Evolutionary conservation across 2,329 filamentous ascomycete genomes (phyloP).

Genomic region (Didymella pinodella): DNA sequence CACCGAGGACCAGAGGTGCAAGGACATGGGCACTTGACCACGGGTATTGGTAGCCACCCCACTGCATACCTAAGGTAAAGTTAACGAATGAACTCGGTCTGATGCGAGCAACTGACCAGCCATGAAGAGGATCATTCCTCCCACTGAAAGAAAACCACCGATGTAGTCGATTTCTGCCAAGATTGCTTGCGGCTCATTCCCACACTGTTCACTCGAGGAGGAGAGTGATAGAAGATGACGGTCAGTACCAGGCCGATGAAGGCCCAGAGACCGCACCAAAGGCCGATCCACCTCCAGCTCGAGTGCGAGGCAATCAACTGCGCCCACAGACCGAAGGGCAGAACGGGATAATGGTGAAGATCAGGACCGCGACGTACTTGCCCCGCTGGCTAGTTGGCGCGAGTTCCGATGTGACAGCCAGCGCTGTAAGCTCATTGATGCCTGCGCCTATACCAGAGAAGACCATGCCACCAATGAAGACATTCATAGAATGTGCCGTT

Average conservation of each 20-base stretch:
- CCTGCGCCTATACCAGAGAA: conserved; percentile 71
- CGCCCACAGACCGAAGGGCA: conserved; percentile 66
- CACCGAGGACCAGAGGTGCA: conserved; percentile 61
- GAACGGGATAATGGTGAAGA: conserved; percentile 69
- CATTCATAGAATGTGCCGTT: conserved; percentile 39
- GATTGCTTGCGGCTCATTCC: conserved; percentile 38
- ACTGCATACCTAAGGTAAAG: conserved; percentile 41
- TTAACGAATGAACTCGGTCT: background rate
- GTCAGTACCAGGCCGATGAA: conserved; percentile 61
- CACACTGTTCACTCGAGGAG: conserved; percentile 48
- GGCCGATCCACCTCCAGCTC: conserved; percentile 63
- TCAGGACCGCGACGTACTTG: conserved; percentile 66
- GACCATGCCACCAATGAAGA: conserved; percentile 46
- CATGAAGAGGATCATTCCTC: conserved; percentile 42
- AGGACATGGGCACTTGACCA: conserved; percentile 66
- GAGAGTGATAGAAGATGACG: conserved; percentile 54
- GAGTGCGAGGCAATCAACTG: conserved; percentile 62
- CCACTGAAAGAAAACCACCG: conserved; percentile 36
- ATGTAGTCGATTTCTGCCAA: conserved; percentile 40
- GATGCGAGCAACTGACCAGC: conserved; percentile 15
- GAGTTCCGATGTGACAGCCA: conserved; percentile 72
- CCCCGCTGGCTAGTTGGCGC: conserved; percentile 71
- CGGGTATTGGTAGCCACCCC: conserved; percentile 61
- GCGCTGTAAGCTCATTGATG: conserved; percentile 71
- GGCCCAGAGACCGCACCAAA: conserved; percentile 61